A percentile compares a stretch with the other conserved stretches of the same genome.
phyloP scores from a whole-genome alignment of 352 stramenopile genomes.

The Plasmopara muralis region DNA sequence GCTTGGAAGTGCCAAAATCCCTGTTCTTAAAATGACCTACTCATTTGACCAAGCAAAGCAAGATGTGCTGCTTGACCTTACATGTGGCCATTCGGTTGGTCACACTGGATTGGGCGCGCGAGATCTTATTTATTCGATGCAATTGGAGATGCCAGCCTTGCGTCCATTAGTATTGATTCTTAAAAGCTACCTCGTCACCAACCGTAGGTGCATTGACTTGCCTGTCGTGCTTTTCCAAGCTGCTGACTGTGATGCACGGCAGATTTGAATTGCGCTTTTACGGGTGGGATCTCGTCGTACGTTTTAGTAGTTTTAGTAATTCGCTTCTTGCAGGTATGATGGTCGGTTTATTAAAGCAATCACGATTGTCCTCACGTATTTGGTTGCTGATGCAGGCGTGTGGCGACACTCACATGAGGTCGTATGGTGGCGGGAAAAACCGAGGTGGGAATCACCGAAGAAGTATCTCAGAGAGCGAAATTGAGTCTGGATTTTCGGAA shows the following conservation, averaged over 20 bases:
- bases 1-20: slow-evolving; percentile 91
- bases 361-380: background rate
- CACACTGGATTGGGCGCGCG: slow-evolving; percentile 92
- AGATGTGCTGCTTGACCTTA: slow-evolving; percentile 89
- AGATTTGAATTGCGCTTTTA: slow-evolving; percentile 93
- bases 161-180: slow-evolving; percentile 92
- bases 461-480: slow-evolving; percentile 29
- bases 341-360: too few species aligned
- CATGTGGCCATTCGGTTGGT: slow-evolving; percentile 88
- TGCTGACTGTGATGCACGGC: slow-evolving; percentile 7
- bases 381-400: slow-evolving; percentile 42
- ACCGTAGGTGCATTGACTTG: slow-evolving; percentile 33
- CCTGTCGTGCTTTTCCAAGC: slow-evolving; percentile 11
- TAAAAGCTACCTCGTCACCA: slow-evolving; percentile 75
- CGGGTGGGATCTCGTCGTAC: slow-evolving; percentile 93
- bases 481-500: slow-evolving; percentile 14
- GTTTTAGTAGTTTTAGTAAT: slow-evolving; percentile 93
- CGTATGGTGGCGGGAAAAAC: slow-evolving; percentile 21
- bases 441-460: slow-evolving; percentile 18
- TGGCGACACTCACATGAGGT: slow-evolving; percentile 54
- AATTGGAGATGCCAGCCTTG: slow-evolving; percentile 90
- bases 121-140: slow-evolving; percentile 87
- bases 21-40: slow-evolving; percentile 92
- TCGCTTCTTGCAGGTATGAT: slow-evolving; percentile 85
- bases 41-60: slow-evolving; percentile 21